Base-by-base conservation (phyloP, 2,329 filamentous ascomycete genomes). In the Exophiala phaeomuriformis region DNA sequence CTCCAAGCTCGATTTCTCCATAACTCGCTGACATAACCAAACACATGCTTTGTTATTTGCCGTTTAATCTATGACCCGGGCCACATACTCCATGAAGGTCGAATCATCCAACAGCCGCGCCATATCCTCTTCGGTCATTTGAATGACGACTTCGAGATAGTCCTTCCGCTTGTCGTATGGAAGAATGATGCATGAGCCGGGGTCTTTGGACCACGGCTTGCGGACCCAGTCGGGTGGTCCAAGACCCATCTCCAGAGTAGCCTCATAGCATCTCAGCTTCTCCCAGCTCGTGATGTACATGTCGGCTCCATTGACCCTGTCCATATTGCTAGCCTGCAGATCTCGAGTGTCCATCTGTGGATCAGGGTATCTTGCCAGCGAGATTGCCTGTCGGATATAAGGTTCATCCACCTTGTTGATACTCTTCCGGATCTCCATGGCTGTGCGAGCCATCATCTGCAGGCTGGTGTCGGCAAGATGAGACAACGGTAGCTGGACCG, bases 401-500 rank as follows among this genome's bases (percentile, higher is more conserved):
- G 67, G 53, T 9, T 67, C 61, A 40, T 65, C 64, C 2, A 69
- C 67, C 6, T 58, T 58, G 27, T 56, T 40, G 28, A 73, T 61
- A 1, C 64, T 64, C 42, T 65, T 60, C n/a, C 69, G 69, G 42
- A 72, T 65, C 28, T 61, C 51, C 12, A 66, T 49, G 1, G 71
- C 70, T 9, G 70, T 58, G 44, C 69, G 66, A 2, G 67, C 68
- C 5, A 73, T 51, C 6, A 60, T 36, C n/a, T 60, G 46, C 9
- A 19, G 37, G 43, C 44, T 44, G 7, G 10, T 32, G 2, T 55
- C 52, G 9, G 69, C 61, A 28, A 68, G 63, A 40, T 66, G 60
- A 5, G 60, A 52, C 43, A 67, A 54, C 30, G 57, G 52, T 12
- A 59, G 37, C 41, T 59, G 47, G 4, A 66, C 63, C 4, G 64